These are phyloP conservation scores for Candida taoyuanica DNA, from an alignment of 805 yeast genomes.

Conservation along the genomic window DNA sequence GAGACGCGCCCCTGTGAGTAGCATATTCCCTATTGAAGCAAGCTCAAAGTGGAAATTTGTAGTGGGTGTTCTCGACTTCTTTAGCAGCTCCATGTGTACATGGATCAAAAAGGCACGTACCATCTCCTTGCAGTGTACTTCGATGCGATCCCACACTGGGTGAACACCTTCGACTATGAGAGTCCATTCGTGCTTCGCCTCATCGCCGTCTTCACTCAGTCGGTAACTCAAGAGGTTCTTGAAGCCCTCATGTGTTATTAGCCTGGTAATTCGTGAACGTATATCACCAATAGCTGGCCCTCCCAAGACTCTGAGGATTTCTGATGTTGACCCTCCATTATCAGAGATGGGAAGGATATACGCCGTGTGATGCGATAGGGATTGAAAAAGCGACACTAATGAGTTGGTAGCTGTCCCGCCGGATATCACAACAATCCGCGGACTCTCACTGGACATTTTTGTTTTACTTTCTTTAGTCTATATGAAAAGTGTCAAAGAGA, in stretches of 20 bases:
- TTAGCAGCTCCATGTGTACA: constrained; percentile 70
- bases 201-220: constrained; percentile 39
- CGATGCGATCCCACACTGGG: constrained; percentile 56
- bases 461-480: too few species aligned
- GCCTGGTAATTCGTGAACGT: constrained; percentile 70
- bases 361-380: constrained; percentile 40
- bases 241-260: constrained; percentile 52
- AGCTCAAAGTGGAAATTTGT: constrained; percentile 65
- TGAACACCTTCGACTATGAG: constrained; percentile 77
- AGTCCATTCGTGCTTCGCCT: constrained; percentile 72
- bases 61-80: constrained; percentile 51
- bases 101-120: constrained; percentile 73
- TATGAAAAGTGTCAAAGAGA: too few species aligned
- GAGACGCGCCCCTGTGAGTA: constrained; percentile 74
- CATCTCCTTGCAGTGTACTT: constrained; percentile 59
- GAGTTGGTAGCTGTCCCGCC: constrained; percentile 90
- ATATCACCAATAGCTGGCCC: constrained; percentile 97
- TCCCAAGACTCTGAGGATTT: constrained; percentile 77
- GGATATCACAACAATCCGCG: constrained; percentile 40
- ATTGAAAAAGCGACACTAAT: constrained; percentile 53
- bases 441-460: neutral
- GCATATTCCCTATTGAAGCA: constrained; percentile 83
- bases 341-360: constrained; percentile 83
- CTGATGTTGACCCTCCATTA: constrained; percentile 94
- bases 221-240: constrained; percentile 43